Evolutionary conservation across 805 yeast genomes (phyloP).

Genomic region (Hyphopichia homilentoma): DNA sequence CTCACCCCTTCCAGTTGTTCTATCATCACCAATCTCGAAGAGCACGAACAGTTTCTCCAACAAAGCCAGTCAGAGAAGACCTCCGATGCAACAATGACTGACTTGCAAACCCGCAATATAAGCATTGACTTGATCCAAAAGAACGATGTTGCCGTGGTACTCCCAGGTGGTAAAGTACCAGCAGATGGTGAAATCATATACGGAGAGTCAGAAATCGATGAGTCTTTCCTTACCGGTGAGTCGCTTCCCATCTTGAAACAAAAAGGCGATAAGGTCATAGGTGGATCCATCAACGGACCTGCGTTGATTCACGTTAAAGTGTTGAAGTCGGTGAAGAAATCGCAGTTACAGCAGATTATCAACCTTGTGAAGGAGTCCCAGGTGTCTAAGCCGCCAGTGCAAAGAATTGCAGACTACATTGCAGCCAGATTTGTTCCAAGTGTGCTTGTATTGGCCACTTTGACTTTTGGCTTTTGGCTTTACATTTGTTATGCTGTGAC

Average conservation of each 20-base stretch:
- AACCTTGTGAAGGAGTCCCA: constrained; percentile 87
- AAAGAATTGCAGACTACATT: constrained; percentile 77
- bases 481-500: constrained; percentile 24
- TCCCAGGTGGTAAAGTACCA: constrained; percentile 86
- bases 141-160: constrained; percentile 70
- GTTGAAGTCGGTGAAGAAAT: constrained; percentile 70
- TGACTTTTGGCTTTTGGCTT: constrained; percentile 54
- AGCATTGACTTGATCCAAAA: constrained; percentile 74
- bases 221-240: constrained; percentile 90
- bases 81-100: constrained; percentile 10
- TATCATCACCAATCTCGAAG: constrained; percentile 46
- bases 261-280: constrained; percentile 64
- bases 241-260: constrained; percentile 67
- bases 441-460: constrained; percentile 55
- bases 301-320: constrained; percentile 69
- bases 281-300: constrained; percentile 87
- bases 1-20: constrained; percentile 76
- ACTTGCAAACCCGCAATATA: constrained; percentile 45
- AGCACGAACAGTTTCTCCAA: constrained; percentile 14
- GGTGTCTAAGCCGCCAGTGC: constrained; percentile 84
- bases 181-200: constrained; percentile 81
- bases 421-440: constrained; percentile 85
- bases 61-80: constrained; percentile 5
- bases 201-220: constrained; percentile 85
- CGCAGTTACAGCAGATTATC: constrained; percentile 86